These are phyloP conservation scores for Gossypium thurberi DNA, from an alignment of 345 rosid genomes.

Conservation along the genomic window DNA sequence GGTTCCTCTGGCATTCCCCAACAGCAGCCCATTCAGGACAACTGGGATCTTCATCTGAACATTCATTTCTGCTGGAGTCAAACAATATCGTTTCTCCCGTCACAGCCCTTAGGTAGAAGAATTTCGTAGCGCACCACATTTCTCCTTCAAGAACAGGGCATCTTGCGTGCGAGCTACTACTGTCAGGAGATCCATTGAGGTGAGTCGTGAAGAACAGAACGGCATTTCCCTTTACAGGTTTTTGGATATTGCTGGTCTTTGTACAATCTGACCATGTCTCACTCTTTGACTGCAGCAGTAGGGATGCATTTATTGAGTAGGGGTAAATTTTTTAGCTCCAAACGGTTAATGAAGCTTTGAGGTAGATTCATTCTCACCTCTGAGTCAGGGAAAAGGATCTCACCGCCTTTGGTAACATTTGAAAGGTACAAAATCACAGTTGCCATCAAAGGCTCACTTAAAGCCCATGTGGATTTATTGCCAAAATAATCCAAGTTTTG, in stretches of 20 bases:
- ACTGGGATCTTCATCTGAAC: slow-evolving; percentile 69
- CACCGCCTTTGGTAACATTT: slow-evolving; percentile 62
- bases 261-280: slow-evolving; percentile 56
- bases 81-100: slow-evolving; percentile 12
- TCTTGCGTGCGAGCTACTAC: slow-evolving; percentile 57
- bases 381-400: slow-evolving; percentile 60
- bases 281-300: slow-evolving; percentile 32
- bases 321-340: background rate
- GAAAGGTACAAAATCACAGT: slow-evolving; percentile 70
- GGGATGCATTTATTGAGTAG: background rate
- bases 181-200: slow-evolving; percentile 50
- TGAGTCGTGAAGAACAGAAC: slow-evolving; percentile 61
- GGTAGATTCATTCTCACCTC: slow-evolving; percentile 41
- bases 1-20: slow-evolving; percentile 82
- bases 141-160: slow-evolving; percentile 76
- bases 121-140: slow-evolving; percentile 65
- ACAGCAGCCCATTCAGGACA: slow-evolving; percentile 69
- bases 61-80: slow-evolving; percentile 32
- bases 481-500: slow-evolving; percentile 45
- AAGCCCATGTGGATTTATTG: slow-evolving; percentile 27
- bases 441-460: slow-evolving; percentile 50
- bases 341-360: background rate
- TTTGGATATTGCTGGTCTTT: slow-evolving; percentile 33
- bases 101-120: slow-evolving; percentile 37
- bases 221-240: slow-evolving; percentile 75